Evolutionary conservation across 2,329 filamentous ascomycete species (phyloP), one percentile per base, ranked within the genome.

Genomic region (Pseudocercospora fuligena): DNA sequence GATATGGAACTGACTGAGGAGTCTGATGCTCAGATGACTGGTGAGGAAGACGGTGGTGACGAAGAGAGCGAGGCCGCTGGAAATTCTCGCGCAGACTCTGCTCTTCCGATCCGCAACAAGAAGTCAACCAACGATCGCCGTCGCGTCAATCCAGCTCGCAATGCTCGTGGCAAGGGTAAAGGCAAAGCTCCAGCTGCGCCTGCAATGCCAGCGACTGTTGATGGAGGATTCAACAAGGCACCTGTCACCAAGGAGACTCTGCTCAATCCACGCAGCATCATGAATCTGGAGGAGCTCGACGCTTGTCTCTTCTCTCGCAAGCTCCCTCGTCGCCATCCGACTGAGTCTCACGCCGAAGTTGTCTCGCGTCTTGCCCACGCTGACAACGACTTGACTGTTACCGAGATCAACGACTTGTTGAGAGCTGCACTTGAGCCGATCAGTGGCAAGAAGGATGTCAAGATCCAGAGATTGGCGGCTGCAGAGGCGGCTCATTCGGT

Each of bases 261-360:
- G 8, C 61, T 69, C 60, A 74, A 72, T 61, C 72, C 73, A 3
- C 75, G 77, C 69, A 71, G 66, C 60, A 71, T 72, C 54, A 67
- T 74, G 63, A 67, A 64, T 31, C 46, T 66, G 12, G 68, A 51
- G 29, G 74, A 78, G 59, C 70, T 78, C 61, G 68, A 72, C 23
- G 57, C 60, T 11, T 66, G 76, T 49, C 66, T 77, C 47, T 49
- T 53, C 19, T 64, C 66, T 16, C 76, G 76, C 58, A 61, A 67
- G 9, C 69, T 77, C 14, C 64, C 72, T 9, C 60, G 62, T 3
- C 67, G 64, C 21, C 64, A 66, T 7, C 21, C 61, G 21, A 49
- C 49, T 9, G 74, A 77, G 63, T 65, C 66, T n/a, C 75, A 74
- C 40, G 68, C 73, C 40, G 66, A 75, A 57, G 61, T 74, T 23